Percentiles rank a stretch among this genome's conserved stretches.
Evolutionary conservation across 441 rosid species (phyloP).

Genomic region (California macrophylla): DNA sequence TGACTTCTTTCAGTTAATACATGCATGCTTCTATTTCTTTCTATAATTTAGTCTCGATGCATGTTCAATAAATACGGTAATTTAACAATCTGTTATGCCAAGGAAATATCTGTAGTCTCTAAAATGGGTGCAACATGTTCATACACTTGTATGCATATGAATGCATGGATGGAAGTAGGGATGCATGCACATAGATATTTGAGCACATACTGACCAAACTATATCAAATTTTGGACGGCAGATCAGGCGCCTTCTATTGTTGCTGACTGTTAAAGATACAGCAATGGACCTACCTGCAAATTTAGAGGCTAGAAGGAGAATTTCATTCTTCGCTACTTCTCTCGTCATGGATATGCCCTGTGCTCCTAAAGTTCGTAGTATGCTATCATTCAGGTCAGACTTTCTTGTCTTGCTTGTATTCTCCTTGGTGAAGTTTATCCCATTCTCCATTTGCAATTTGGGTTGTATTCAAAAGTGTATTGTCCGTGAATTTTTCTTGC

Average conservation of each 20-base stretch:
- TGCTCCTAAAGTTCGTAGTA: conserved; percentile 79
- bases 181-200: not conserved
- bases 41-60: not conserved
- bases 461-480: not conserved
- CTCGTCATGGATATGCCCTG: conserved; percentile 86
- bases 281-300: conserved; percentile 89
- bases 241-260: conserved; percentile 68
- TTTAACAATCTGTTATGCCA: conserved; percentile 2
- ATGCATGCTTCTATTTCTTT: not conserved
- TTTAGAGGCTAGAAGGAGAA: conserved; percentile 78
- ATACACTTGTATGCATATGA: not conserved
- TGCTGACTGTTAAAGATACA: conserved; percentile 71
- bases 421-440: conserved; percentile 10
- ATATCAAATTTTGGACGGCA: conserved; percentile 33
- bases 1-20: not conserved
- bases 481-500: not conserved
- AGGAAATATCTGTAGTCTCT: not conserved
- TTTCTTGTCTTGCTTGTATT: conserved; percentile 18
- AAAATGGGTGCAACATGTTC: not conserved
- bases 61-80: conserved; percentile 1
- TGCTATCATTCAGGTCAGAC: conserved; percentile 90
- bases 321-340: conserved; percentile 94
- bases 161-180: not conserved
- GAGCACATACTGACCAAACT: conserved; percentile 16
- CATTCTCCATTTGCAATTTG: conserved; percentile 8